Evolutionary conservation across 495 filamentous ascomycete species (phyloP), one percentile per base, ranked within the genome.

Genomic region (Ascobolus immersus): DNA sequence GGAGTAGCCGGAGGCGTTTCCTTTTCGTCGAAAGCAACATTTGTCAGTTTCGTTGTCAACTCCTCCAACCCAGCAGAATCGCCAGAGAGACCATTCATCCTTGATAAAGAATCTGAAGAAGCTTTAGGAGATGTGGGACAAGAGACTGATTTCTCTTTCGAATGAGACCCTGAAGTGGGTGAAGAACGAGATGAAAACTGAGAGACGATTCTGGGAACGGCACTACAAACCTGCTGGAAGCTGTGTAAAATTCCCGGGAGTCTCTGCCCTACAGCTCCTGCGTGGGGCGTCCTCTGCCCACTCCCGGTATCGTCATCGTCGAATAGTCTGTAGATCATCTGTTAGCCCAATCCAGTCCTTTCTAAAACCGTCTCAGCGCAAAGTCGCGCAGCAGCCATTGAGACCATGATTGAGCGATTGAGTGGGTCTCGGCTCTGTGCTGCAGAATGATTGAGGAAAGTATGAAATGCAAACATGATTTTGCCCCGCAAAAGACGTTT

Each of bases 181-280:
- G 15, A 29, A 33, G 34, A 21, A 26, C 39, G 27, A 36, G 41
- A 14, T 17, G 40, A 39, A 39, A 33, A 42, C 31, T 35, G 33
- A 19, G 37, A 19, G 29, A 13, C 19, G 24, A 14, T 30, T 23
- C 10, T 25, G 34, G 33, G 39, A 31, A 23, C 26, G 36, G 38
- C 39, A 41, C 35, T 40, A 43, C 46, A 40, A 49, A 49, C 46
- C 46, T 49, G 46, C 37, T 44, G 42, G 36, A 49, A 48, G 20
- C 41, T 41, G 32, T 49, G 46, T 10, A 44, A 35, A 32, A 49
- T 49, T 25, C 44, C 42, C 14, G 46, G 46, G 31, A 49, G 37
- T 34, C 46, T 44, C 36, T 44, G 49, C 34, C 49, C 46, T 21
- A 48, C 26, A 9, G 42, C 42, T 32, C 46, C 49, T 6, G 46